Conservation (phyloP, 2,329 filamentous ascomycete species). For the Colletotrichum sublineola region DNA sequence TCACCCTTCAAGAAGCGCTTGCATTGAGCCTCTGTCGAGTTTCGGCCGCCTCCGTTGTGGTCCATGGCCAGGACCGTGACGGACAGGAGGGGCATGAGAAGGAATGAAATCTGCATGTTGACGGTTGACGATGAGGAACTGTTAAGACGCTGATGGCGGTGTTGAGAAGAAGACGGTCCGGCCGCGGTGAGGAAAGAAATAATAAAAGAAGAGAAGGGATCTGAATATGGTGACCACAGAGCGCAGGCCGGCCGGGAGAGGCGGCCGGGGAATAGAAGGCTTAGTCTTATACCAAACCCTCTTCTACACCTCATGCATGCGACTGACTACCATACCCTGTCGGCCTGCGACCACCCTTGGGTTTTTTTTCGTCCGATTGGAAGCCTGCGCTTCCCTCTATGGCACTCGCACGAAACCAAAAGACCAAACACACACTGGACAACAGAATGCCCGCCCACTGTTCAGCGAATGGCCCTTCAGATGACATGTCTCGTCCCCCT, state of each 20-base stretch:
- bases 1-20: constrained; percentile 49
- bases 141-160: background rate
- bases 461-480: constrained; percentile 40
- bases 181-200: constrained; percentile 36
- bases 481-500: constrained; percentile 37
- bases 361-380: constrained; percentile 31
- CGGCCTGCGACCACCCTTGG: constrained; percentile 26
- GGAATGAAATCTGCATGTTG: constrained; percentile 40
- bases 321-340: constrained; percentile 19
- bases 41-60: constrained; percentile 43
- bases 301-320: constrained; percentile 25
- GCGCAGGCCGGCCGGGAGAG: background rate
- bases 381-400: constrained; percentile 5
- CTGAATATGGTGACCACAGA: constrained; percentile 36
- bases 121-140: constrained; percentile 1
- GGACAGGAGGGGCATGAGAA: constrained; percentile 32
- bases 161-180: constrained; percentile 35
- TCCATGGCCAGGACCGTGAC: constrained; percentile 47
- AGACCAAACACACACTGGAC: constrained; percentile 37
- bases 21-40: constrained; percentile 51
- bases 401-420: constrained; percentile 41
- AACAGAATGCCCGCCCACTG: constrained; percentile 10
- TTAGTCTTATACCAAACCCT: constrained; percentile 42
- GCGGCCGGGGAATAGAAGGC: constrained; percentile 14
- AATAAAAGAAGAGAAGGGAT: constrained; percentile 33